Base-by-base conservation (phyloP, 1,139 yeast genomes). In the Suzukiozyma palmioleophila region DNA sequence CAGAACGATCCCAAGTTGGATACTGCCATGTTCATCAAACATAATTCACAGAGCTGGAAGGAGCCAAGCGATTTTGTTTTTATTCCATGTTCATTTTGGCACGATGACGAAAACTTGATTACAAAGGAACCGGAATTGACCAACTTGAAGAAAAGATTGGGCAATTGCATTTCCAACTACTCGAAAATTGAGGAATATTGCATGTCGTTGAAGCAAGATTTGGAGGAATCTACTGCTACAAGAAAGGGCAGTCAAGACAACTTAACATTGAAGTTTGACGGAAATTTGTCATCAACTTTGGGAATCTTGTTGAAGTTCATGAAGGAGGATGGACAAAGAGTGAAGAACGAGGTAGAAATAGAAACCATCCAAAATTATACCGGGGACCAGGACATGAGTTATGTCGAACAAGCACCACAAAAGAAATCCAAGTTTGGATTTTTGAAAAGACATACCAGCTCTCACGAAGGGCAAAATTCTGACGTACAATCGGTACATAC, bases 51-150 rank as follows among this genome's bases (percentile, higher is more conserved):
- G 16, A 74, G 73, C 27, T 92, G 97, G 97, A 69, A 71, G 36
- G 97, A 89, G 52, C 98, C 97, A 0, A 67, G 67, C 5, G 97
- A 92, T 60, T 87, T 84, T 56, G 75, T 78, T 49, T 94, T 84
- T 54, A 77, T 87, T 48, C 97, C 97, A 1, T 82, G 95, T 31
- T 81, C 90, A 26, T 84, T 94, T 37, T 94, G 98, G 98, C 97
- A 90, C 60, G 98, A 92, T 54, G 97, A 92, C 59, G 96, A 89
- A 47, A 69, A 77, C 35, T 79, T 92, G 65, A 69, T 81, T 12
- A 74, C 78, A 2, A 73, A 75, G 14, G 81, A 77, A 32, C 75
- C 75, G 1, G 92, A 88, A 50, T 68, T 88, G 47, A 73, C 80
- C 13, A 78, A 74, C 38, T 68, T 92, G 54, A 81, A 84, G 53